These are phyloP conservation scores for Lobosporangium transversale DNA, from an alignment of 192 early-diverging fungal species.

Conservation along the genomic window DNA sequence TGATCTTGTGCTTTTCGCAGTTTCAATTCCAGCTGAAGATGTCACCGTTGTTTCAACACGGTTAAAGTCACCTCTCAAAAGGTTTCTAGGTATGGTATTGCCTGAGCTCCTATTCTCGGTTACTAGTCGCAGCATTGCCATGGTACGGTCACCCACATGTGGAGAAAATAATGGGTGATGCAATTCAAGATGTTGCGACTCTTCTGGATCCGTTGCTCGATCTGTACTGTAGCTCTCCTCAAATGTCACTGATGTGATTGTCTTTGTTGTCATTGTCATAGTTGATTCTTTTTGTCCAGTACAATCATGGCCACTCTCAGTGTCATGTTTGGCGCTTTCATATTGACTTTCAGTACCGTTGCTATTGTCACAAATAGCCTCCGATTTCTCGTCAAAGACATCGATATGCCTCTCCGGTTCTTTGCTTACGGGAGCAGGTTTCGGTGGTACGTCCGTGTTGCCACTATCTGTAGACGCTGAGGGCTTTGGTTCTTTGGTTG, in stretches of 20 bases:
- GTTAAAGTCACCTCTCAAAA: background rate
- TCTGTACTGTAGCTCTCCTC: background rate
- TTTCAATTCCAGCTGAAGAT: no score
- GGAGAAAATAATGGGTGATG: conserved; percentile 31
- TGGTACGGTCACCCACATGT: conserved; percentile 13
- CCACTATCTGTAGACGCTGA: background rate
- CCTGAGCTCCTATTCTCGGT: conserved; percentile 17
- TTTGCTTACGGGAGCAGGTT: conserved; percentile 2
- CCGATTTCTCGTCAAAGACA: no score
- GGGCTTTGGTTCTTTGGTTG: background rate
- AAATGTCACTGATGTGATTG: background rate
- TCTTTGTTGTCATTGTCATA: background rate
- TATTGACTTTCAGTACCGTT: no score
- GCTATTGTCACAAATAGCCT: background rate
- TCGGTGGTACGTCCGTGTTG: background rate
- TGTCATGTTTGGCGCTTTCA: no score
- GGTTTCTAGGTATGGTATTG: conserved; percentile 21
- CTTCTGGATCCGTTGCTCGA: background rate
- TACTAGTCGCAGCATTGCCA: conserved; percentile 31
- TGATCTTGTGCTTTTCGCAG: no score
- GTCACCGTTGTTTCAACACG: no score
- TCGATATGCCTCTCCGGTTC: background rate
- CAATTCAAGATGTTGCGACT: background rate
- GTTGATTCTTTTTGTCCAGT: no score
- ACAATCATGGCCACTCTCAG: no score